phyloP scores from a whole-genome alignment of 305 asterid genomes.

The Stenogyne calaminthoides region DNA sequence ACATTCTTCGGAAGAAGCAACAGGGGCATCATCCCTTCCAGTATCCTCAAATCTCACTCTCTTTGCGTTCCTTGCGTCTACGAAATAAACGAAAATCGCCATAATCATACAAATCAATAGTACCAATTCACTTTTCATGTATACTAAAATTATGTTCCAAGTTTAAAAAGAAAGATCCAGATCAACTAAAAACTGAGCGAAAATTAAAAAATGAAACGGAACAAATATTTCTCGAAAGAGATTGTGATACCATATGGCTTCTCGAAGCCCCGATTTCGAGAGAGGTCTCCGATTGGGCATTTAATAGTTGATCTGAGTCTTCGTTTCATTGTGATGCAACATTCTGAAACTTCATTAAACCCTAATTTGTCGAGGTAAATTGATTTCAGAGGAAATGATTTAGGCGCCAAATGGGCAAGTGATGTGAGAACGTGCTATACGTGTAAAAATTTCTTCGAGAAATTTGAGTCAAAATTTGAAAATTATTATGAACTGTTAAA shows the following conservation, averaged over 20 bases:
- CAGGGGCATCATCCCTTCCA: slow-evolving; percentile 37
- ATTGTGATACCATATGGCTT: slow-evolving; percentile 37
- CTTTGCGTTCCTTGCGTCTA: slow-evolving; percentile 52
- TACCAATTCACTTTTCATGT: background rate
- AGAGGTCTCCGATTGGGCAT: slow-evolving; percentile 22
- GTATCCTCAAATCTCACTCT: slow-evolving; percentile 48
- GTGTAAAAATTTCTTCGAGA: background rate
- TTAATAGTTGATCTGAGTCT: slow-evolving; percentile 33
- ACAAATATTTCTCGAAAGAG: slow-evolving; percentile 12
- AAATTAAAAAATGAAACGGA: background rate
- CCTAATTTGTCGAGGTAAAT: slow-evolving; percentile 19
- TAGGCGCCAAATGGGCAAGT: slow-evolving; percentile 34
- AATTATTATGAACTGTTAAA: too few relatives aligned
- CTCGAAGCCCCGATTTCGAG: slow-evolving; percentile 37
- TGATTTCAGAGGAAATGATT: background rate
- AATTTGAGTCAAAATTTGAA: background rate
- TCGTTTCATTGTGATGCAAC: slow-evolving; percentile 32
- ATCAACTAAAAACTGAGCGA: slow-evolving; percentile 11
- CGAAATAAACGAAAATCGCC: slow-evolving; percentile 13
- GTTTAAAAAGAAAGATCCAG: background rate
- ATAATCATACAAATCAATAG: background rate
- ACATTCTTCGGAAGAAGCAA: slow-evolving; percentile 31
- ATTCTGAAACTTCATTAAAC: slow-evolving; percentile 23
- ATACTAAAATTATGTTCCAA: background rate
- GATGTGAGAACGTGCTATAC: background rate